Evolutionary conservation across 1,284 basidiomycete species (phyloP), one percentile per base, ranked within the genome.

Genomic region (Puccinia triticina): DNA sequence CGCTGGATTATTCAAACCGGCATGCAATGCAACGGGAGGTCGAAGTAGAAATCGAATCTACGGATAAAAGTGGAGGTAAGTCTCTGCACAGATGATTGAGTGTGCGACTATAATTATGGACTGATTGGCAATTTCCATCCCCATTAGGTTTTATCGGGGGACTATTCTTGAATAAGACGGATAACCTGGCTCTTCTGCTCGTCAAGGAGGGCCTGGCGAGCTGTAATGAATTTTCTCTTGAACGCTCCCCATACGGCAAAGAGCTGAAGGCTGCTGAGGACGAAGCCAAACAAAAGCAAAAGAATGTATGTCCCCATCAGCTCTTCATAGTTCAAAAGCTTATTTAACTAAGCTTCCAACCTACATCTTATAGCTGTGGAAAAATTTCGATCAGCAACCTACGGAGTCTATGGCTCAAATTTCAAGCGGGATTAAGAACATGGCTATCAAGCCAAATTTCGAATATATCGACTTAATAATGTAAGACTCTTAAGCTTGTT

Each of bases 21-120:
- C 90, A 90, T 83, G 95, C 93, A 85, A 92, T 98, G 91, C 97
- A 99, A 87, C 91, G 96, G 34, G 97, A 99, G 85, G 92, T 95
- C 21, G 96, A 99, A 87, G 92, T 98, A 83, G 92, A 94, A 84
- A 91, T 98, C 67, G 93, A 96, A 83, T 90, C 91, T 66, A 91
- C 92, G 21, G 96, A 99, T 89, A 98, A 97, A 88, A 92, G 92
- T 23, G 96, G 96, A 57, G 96, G 96, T 10, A 98, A 98, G 88
- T 73, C 26, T 32, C n/a, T 23, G 26, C 57, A 34, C 71, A 18
- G 48, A 55, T 7, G 23, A 34, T n/a, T 18, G 12, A 55, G 5
- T 8, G 29, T 46, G 29, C 23, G 23, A 77, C 34, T 34, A 23
- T 50, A 34, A 32, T 32, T 12, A 53, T 67, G 53, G 34, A 53